These are phyloP conservation scores for Hansenula sp. DNA, from an alignment of 1,139 yeast species.

Conservation along the genomic window DNA sequence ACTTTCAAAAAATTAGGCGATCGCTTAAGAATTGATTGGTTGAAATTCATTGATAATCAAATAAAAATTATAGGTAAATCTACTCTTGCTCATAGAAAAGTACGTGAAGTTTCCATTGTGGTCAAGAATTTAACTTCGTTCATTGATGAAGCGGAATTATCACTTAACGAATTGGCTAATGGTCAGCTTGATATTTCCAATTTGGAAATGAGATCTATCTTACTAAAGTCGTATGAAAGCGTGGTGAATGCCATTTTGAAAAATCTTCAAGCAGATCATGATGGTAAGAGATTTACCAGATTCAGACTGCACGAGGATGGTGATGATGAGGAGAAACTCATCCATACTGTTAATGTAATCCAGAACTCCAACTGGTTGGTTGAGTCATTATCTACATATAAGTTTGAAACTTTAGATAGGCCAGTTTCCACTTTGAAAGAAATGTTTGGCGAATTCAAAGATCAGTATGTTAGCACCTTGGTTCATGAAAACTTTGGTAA, in stretches of 20 bases:
- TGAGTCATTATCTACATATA: slow-evolving; percentile 36
- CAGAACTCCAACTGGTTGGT: slow-evolving; percentile 60
- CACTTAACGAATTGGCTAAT: slow-evolving; percentile 18
- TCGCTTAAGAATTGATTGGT: slow-evolving; percentile 55
- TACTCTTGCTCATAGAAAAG: slow-evolving; percentile 37
- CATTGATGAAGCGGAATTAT: slow-evolving; percentile 32
- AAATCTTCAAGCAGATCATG: slow-evolving; percentile 13
- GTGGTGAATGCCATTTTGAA: slow-evolving; percentile 13
- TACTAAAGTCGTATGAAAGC: slow-evolving; percentile 37
- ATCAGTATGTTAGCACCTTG: slow-evolving; percentile 44
- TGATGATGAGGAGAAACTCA: slow-evolving; percentile 38
- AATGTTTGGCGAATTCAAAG: slow-evolving; percentile 38
- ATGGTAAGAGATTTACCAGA: slow-evolving; percentile 8
- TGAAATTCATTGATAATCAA: slow-evolving; percentile 52
- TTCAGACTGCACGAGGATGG: slow-evolving; percentile 12
- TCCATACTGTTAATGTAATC: slow-evolving; percentile 56
- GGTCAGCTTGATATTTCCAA: slow-evolving; percentile 16
- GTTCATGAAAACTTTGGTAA: slow-evolving; percentile 59
- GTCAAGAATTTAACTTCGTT: slow-evolving; percentile 44
- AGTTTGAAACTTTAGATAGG: slow-evolving; percentile 9
- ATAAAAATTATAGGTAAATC: slow-evolving; percentile 51
- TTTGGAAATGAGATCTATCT: slow-evolving; percentile 30
- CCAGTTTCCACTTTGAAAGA: slow-evolving; percentile 30
- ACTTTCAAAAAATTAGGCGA: slow-evolving; percentile 50
- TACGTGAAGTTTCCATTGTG: slow-evolving; percentile 38